Percentiles rank a stretch among this genome's conserved stretches.
Evolutionary conservation across 495 filamentous ascomycete species (phyloP).

Genomic region (Hypomontagnella submonticulosa): DNA sequence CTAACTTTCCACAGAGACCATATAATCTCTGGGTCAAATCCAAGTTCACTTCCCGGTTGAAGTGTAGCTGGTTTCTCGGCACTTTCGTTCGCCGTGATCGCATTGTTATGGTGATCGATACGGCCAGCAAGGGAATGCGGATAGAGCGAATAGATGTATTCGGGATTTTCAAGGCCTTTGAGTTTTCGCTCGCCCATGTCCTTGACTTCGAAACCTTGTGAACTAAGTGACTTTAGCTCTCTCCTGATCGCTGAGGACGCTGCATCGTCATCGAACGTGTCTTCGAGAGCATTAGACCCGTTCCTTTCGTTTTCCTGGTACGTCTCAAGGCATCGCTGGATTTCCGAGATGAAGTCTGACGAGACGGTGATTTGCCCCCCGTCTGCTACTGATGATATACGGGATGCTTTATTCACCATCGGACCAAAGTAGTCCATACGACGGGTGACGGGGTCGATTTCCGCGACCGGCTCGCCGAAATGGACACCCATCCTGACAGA

Average conservation of each 20-base stretch:
- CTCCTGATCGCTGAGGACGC: slow-evolving; percentile 79
- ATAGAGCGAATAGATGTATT: slow-evolving; percentile 93
- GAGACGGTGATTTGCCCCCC: slow-evolving; percentile 97
- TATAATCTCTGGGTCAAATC: slow-evolving; percentile 81
- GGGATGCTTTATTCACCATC: slow-evolving; percentile 96
- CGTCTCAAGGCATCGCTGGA: slow-evolving; percentile 88
- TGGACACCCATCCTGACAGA: slow-evolving; percentile 98
- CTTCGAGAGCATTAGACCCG: slow-evolving; percentile 74
- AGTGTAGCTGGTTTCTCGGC: slow-evolving; percentile 59
- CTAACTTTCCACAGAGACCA: slow-evolving; percentile 93
- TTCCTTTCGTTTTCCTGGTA: slow-evolving; percentile 80
- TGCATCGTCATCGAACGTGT: slow-evolving; percentile 75
- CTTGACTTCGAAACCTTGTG: slow-evolving; percentile 96
- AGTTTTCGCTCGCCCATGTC: slow-evolving; percentile 92
- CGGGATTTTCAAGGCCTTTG: slow-evolving; percentile 97
- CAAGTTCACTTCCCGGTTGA: slow-evolving; percentile 63
- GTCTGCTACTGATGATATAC: slow-evolving; percentile 94
- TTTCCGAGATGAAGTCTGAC: slow-evolving; percentile 94
- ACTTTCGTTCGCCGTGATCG: slow-evolving; percentile 52
- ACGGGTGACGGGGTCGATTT: slow-evolving; percentile 92
- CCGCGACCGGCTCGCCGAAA: slow-evolving; percentile 93
- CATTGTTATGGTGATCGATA: slow-evolving; percentile 69
- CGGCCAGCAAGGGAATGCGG: slow-evolving; percentile 88
- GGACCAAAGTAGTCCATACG: slow-evolving; percentile 99
- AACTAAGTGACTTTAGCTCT: slow-evolving; percentile 86